Percentiles rank a stretch among this genome's conserved stretches.
phyloP scores from a whole-genome alignment of 371 early-diverging fungal genomes.

The Nosema muscidifuracis region DNA sequence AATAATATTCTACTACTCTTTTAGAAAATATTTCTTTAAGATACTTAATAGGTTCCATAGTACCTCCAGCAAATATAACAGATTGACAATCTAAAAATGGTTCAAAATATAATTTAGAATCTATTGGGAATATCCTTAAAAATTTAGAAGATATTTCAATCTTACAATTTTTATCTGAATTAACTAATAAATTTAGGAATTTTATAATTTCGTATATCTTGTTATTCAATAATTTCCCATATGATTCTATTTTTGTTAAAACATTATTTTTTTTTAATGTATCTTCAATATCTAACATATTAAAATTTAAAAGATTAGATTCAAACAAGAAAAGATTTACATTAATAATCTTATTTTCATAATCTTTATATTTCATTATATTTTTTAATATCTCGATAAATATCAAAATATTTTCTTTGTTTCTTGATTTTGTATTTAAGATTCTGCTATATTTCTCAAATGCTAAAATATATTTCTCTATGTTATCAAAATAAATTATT shows the following conservation, averaged over 20 bases:
- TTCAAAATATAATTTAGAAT: conserved; percentile 73
- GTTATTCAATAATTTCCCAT: conserved; percentile 15
- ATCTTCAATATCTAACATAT: conserved; percentile 58
- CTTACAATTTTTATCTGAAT: conserved; percentile 46
- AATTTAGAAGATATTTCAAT: conserved; percentile 27
- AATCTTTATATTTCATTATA: conserved; percentile 11
- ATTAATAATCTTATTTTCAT: conserved; percentile 10
- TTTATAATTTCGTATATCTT: conserved; percentile 39
- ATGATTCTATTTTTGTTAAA: conserved; percentile 33
- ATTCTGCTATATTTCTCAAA: conserved; percentile 29
- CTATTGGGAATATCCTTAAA: conserved; percentile 68
- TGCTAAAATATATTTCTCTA: conserved; percentile 7
- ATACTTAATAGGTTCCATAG: conserved; percentile 72
- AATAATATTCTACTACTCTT: neutral
- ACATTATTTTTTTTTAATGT: conserved; percentile 18
- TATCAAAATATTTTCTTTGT: conserved; percentile 9
- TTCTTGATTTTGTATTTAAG: neutral
- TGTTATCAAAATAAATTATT: conserved; percentile 16
- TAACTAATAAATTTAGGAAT: conserved; percentile 51
- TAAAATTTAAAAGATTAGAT: conserved; percentile 46
- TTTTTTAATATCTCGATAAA: conserved; percentile 31
- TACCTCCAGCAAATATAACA: conserved; percentile 83
- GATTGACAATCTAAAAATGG: conserved; percentile 73
- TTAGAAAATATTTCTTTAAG: conserved; percentile 20
- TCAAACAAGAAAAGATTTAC: conserved; percentile 55